These are phyloP conservation scores for Neofusicoccum sp. DNA, from an alignment of 2,329 filamentous ascomycete species.

Conservation along the genomic window DNA sequence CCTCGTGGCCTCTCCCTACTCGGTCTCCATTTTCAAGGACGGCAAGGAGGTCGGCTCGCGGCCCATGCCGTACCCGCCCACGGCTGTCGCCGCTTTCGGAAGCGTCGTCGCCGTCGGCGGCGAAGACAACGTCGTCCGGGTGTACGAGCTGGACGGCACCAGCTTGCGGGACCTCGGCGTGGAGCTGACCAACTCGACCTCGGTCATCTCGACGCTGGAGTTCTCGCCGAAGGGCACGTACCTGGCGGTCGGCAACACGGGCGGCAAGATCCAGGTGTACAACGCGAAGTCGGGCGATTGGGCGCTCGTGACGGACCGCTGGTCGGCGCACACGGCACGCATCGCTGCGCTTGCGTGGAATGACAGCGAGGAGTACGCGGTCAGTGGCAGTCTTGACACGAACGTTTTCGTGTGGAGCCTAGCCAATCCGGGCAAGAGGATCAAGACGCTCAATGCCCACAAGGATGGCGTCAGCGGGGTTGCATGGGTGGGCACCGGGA, in stretches of 20 bases:
- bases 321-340: conserved; percentile 71
- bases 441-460: conserved; percentile 86
- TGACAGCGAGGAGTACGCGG: conserved; percentile 68
- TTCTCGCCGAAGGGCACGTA: conserved; percentile 79
- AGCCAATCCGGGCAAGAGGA: conserved; percentile 76
- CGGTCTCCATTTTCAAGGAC: conserved; percentile 48
- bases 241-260: conserved; percentile 79
- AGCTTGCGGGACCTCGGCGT: conserved; percentile 55
- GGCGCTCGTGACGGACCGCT: conserved; percentile 77
- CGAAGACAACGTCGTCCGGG: conserved; percentile 71
- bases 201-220: conserved; percentile 75
- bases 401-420: conserved; percentile 93
- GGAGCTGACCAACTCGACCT: conserved; percentile 68
- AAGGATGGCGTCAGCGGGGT: conserved; percentile 94
- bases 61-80: conserved; percentile 66
- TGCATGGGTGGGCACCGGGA: conserved; percentile 64
- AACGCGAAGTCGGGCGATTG: conserved; percentile 59
- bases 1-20: conserved; percentile 57
- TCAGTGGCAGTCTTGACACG: conserved; percentile 85
- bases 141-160: conserved; percentile 66
- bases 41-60: conserved; percentile 62
- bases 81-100: conserved; percentile 65
- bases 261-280: conserved; percentile 88
- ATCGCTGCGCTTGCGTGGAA: conserved; percentile 78
- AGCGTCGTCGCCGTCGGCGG: conserved; percentile 75